Evolutionary conservation across 148 eudicot genomes (phyloP), one percentile per base, ranked within the genome.

Genomic region (Persicaria maculosa): DNA sequence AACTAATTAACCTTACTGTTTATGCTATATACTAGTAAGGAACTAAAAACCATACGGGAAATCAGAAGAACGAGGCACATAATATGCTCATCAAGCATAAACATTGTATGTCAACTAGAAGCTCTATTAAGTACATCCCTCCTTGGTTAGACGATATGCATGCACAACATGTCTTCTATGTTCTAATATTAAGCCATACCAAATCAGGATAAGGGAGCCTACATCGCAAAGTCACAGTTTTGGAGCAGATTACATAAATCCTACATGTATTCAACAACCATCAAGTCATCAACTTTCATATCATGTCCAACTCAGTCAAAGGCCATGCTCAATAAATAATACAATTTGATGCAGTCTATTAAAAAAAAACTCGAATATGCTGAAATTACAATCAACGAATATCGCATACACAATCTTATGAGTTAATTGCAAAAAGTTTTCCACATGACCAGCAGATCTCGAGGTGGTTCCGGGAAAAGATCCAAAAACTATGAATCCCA

Each of bases 181-280:
- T 65, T 43, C n/a, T 1, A 36, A 64, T 40, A 36, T 12, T 64
- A 64, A 14, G 69, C 69, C 15, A 64, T 4, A 64, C 45, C 45
- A 64, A 58, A 36, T 36, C 15, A 64, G 69, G 69, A 65, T 36
- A 14, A 65, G 70, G 45, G 47, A 65, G 45, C 44, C 69, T 64
- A 40, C 46, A 36, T 36, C 5, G n/a, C 19, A 64, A 64, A 64
- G 44, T 22, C 5, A 61, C 2, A 64, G 46, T 14, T 64, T 19
- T 46, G 40, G 44, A 31, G 16, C 68, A 31, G 68, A 14, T 62
- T 31, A 61, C 9, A 61, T 31, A 9, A 19, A 25, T 14, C 44
- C 68, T 31, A 58, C 65, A 58, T 22, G 40, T 9, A 7, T 31
- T 36, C 44, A 62, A 11, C 44, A 43, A 62, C n/a, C 44, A 22